A percentile compares a stretch with the other conserved stretches of the same genome.
Evolutionary conservation across 805 yeast species (phyloP).

Genomic region (Torulaspora quercuum): DNA sequence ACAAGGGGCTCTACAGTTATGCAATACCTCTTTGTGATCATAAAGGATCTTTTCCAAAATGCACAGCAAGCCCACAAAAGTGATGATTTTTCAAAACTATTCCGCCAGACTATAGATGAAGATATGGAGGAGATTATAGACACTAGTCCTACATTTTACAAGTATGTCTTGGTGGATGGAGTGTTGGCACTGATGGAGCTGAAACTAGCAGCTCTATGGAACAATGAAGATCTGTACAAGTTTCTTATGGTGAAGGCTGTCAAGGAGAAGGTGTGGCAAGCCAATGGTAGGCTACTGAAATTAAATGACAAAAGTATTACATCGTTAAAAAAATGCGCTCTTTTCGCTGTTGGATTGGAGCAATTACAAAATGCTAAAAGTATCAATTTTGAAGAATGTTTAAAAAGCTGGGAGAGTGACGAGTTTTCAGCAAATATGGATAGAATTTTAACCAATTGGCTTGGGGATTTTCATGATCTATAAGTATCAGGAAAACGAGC

Average conservation of each 20-base stretch:
- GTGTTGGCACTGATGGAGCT: conserved; percentile 24
- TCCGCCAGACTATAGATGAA: conserved; percentile 16
- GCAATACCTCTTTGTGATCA: conserved; percentile 32
- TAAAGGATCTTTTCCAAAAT: conserved; percentile 26
- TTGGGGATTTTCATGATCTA: conserved; percentile 18
- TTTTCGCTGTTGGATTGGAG: conserved; percentile 19
- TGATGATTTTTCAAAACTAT: conserved; percentile 5
- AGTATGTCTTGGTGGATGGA: conserved; percentile 27
- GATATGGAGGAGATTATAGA: conserved; percentile 23
- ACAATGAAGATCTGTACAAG: conserved; percentile 25
- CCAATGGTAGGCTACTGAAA: conserved; percentile 5
- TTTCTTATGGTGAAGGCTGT: conserved; percentile 26
- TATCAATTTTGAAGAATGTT: conserved; percentile 21
- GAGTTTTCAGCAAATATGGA: conserved; percentile 18
- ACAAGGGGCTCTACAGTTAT: conserved; percentile 33
- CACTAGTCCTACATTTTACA: conserved; percentile 16
- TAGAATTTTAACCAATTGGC: conserved; percentile 25
- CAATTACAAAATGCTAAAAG: conserved; percentile 16
- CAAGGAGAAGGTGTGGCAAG: conserved; percentile 29
- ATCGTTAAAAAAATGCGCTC: conserved; percentile 10
- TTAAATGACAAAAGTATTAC: conserved; percentile 3
- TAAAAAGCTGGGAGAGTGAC: conserved; percentile 21
- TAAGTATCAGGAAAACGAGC: too few species aligned
- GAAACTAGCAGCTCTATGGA: conserved; percentile 29
- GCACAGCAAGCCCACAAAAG: conserved; percentile 18